A percentile compares a stretch with the other conserved stretches of the same genome.
These are phyloP conservation scores for Niebla homalea DNA, from an alignment of 495 filamentous ascomycete genomes.

Conservation along the genomic window DNA sequence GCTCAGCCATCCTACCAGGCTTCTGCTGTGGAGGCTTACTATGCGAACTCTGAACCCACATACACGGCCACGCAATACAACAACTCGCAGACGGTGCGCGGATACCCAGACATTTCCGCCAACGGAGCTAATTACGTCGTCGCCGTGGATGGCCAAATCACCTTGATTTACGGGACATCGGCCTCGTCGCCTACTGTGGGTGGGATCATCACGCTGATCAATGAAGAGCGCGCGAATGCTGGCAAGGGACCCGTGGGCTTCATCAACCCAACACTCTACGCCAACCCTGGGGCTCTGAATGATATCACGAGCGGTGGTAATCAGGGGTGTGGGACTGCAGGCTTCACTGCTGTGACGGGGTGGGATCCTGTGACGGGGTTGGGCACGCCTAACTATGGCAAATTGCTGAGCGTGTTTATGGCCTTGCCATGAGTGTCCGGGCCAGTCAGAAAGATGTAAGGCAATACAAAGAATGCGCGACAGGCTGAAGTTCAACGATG, in stretches of 20 bases:
- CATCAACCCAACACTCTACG: constrained; percentile 38
- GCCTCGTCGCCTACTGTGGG: constrained; percentile 27
- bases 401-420: constrained; percentile 31
- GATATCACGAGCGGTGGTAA: constrained; percentile 37
- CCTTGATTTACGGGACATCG: constrained; percentile 26
- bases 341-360: constrained; percentile 38
- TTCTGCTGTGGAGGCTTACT: constrained; percentile 18
- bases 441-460: too few relatives aligned
- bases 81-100: constrained; percentile 21
- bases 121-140: constrained; percentile 19
- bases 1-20: constrained; percentile 26
- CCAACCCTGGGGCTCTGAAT: constrained; percentile 30
- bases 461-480: too few relatives aligned
- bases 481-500: too few relatives aligned
- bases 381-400: constrained; percentile 41
- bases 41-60: constrained; percentile 12
- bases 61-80: constrained; percentile 2
- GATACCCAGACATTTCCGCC: constrained; percentile 26
- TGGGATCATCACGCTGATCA: constrained; percentile 31
- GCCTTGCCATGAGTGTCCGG: constrained; percentile 22
- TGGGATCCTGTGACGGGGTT: constrained; percentile 57
- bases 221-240: constrained; percentile 31
- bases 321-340: constrained; percentile 33
- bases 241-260: constrained; percentile 40
- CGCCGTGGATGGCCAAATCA: constrained; percentile 12